A percentile compares a stretch with the other conserved stretches of the same genome.
Evolutionary conservation across 768 basidiomycete species (phyloP).

Genomic region (Trametes elegans): DNA sequence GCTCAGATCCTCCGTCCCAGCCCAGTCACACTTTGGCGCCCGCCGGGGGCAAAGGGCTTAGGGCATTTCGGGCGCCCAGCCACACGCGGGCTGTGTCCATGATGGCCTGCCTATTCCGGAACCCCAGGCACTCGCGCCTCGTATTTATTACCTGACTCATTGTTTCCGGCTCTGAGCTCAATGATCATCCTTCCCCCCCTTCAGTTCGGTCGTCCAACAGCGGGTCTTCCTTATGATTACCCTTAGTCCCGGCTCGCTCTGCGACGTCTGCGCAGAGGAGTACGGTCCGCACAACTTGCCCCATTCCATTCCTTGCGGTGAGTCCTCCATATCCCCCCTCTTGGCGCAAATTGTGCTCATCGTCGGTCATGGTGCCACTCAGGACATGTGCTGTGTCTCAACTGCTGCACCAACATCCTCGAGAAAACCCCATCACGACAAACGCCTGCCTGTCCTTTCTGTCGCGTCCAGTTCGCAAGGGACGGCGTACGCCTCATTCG

Average conservation of each 20-base stretch:
- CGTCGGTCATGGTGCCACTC: constrained; percentile 17
- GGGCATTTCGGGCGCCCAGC: constrained; percentile 8
- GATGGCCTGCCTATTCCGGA: constrained; percentile 20
- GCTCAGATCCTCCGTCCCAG: background rate
- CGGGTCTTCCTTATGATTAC: constrained; percentile 60
- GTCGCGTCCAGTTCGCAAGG: constrained; percentile 69
- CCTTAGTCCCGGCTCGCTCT: constrained; percentile 76
- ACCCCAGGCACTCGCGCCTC: constrained; percentile 22
- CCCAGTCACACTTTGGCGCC: too few relatives aligned
- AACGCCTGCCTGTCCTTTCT: constrained; percentile 80
- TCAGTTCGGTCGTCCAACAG: constrained; percentile 25
- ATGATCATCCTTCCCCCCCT: constrained; percentile 28
- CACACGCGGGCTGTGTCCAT: constrained; percentile 18
- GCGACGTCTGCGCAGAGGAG: constrained; percentile 90
- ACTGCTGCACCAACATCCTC: constrained; percentile 76
- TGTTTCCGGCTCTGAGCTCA: constrained; percentile 26
- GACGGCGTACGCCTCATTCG: constrained; percentile 75
- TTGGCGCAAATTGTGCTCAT: constrained; percentile 27
- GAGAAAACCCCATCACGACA: constrained; percentile 75
- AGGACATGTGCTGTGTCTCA: constrained; percentile 81
- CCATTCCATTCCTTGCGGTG: constrained; percentile 82
- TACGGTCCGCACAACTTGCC: constrained; percentile 72
- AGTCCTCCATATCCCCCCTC: constrained; percentile 27
- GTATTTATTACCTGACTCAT: constrained; percentile 29
- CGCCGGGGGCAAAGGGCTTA: constrained; percentile 24